Percentiles rank a stretch among this genome's conserved stretches.
phyloP scores from a whole-genome alignment of 495 filamentous ascomycete genomes.

The Schizothecium vesticola region DNA sequence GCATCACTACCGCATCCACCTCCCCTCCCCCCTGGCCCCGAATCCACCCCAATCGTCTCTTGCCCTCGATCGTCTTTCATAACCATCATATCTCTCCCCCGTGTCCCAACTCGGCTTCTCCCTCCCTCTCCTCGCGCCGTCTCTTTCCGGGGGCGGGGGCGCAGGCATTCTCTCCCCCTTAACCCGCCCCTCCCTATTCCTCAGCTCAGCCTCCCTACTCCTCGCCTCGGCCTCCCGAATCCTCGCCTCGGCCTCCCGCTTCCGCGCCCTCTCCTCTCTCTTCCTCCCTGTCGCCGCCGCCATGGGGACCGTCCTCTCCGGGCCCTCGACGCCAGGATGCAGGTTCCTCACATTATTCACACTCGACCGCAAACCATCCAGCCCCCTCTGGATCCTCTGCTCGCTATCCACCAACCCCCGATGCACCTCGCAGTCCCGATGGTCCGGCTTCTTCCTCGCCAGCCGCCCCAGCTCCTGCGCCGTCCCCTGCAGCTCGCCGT shows the following conservation, averaged over 20 bases:
- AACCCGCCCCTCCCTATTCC: not conserved
- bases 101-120: not conserved
- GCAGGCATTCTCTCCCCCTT: not conserved
- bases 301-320: not conserved
- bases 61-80: not conserved
- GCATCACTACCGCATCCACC: not conserved
- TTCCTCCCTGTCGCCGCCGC: not conserved
- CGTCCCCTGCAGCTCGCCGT: constrained; percentile 17
- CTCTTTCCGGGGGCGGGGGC: not conserved
- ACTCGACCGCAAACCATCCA: constrained; percentile 17
- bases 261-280: not conserved
- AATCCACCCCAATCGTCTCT: not conserved
- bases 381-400: constrained; percentile 14
- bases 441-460: not conserved
- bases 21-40: not conserved
- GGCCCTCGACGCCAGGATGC: constrained; percentile 12
- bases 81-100: not conserved
- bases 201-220: not conserved
- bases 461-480: constrained; percentile 15
- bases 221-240: not conserved
- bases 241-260: not conserved
- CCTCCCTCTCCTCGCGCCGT: not conserved
- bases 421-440: constrained; percentile 19
- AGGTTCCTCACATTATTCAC: constrained; percentile 28
- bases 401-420: constrained; percentile 17